These are phyloP conservation scores for Globisporangium viniferum DNA, from an alignment of 352 stramenopile species.

Conservation along the genomic window DNA sequence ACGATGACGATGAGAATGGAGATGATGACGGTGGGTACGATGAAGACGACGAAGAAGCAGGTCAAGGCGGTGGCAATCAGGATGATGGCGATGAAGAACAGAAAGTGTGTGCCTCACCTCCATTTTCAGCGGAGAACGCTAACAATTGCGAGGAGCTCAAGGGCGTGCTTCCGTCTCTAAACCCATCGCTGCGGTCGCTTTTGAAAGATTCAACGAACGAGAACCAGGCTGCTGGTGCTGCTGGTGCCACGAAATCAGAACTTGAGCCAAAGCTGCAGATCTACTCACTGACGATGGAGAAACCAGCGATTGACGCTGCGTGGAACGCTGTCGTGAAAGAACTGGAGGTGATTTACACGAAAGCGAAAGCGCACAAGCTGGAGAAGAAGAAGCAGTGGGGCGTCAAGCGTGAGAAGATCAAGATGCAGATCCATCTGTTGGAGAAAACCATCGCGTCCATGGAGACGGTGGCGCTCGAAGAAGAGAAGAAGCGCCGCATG, in stretches of 20 bases:
- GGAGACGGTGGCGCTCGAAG: slow-evolving; percentile 45
- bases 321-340: slow-evolving; percentile 48
- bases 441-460: slow-evolving; percentile 74
- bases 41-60: slow-evolving; percentile 19
- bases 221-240: background rate
- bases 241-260: background rate
- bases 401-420: slow-evolving; percentile 64
- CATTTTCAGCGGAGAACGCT: slow-evolving; percentile 8
- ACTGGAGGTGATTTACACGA: slow-evolving; percentile 46
- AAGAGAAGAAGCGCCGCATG: slow-evolving; percentile 40
- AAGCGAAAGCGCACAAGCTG: slow-evolving; percentile 36
- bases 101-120: background rate
- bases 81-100: slow-evolving; percentile 4
- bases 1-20: slow-evolving; percentile 29
- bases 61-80: slow-evolving; percentile 6
- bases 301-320: slow-evolving; percentile 41
- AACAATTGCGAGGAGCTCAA: slow-evolving; percentile 6
- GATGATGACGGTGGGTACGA: slow-evolving; percentile 27
- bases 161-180: slow-evolving; percentile 7
- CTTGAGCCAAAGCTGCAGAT: slow-evolving; percentile 16
- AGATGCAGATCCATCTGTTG: slow-evolving; percentile 62
- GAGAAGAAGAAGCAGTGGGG: slow-evolving; percentile 49
- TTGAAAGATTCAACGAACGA: background rate
- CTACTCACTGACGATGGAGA: slow-evolving; percentile 51
- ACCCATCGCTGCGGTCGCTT: slow-evolving; percentile 8